phyloP scores from a whole-genome alignment of 2,329 filamentous ascomycete genomes.

The Neofusicoccum laricinum region DNA sequence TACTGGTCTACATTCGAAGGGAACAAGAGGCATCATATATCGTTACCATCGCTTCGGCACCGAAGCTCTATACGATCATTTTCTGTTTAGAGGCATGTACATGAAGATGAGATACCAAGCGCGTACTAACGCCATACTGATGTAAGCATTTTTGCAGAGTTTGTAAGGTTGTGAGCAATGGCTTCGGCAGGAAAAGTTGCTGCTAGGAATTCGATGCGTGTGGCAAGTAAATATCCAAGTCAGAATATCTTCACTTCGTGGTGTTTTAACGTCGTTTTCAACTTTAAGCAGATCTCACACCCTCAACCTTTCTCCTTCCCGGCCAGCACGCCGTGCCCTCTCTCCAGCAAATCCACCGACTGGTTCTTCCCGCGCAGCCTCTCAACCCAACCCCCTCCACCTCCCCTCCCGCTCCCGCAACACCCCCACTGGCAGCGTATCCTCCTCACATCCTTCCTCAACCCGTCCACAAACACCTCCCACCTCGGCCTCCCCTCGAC shows the following conservation, averaged over 20 bases:
- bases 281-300: too few species aligned
- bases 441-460: not conserved
- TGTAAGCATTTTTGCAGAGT: too few species aligned
- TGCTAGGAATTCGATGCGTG: too few species aligned
- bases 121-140: too few species aligned
- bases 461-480: not conserved
- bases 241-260: too few species aligned
- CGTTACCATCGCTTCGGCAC: not conserved
- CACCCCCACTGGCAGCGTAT: not conserved
- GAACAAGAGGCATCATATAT: not conserved
- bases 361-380: not conserved
- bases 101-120: too few species aligned
- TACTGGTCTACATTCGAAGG: not conserved
- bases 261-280: too few species aligned
- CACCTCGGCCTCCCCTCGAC: not conserved
- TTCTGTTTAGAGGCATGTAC: too few species aligned
- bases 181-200: too few species aligned
- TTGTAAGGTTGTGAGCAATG: too few species aligned
- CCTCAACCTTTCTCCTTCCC: not conserved
- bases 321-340: not conserved
- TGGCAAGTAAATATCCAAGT: too few species aligned
- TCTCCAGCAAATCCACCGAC: not conserved
- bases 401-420: not conserved
- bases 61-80: too few species aligned
- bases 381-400: not conserved